Percentiles rank a stretch among this genome's conserved stretches.
phyloP scores from a whole-genome alignment of 1,139 yeast species.

The Insectozyma bohioensis region DNA sequence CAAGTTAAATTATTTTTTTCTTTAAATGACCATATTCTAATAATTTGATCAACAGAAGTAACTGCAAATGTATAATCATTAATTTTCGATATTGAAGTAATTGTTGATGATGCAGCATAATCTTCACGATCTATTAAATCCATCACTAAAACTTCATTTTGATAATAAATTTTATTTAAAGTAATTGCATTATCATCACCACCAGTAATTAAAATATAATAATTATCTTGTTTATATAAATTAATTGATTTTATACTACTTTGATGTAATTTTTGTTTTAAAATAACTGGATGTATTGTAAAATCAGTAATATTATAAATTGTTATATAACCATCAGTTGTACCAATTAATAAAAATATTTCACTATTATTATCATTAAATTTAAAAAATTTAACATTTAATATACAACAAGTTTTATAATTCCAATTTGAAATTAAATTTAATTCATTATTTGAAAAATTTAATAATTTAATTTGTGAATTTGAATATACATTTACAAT shows the following conservation, averaged over 20 bases:
- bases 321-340: constrained; percentile 82
- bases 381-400: constrained; percentile 54
- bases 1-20: constrained; percentile 31
- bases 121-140: constrained; percentile 32
- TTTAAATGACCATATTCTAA: constrained; percentile 58
- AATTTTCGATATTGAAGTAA: constrained; percentile 58
- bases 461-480: constrained; percentile 70
- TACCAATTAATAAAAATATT: constrained; percentile 51
- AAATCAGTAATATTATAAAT: constrained; percentile 51
- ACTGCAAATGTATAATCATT: constrained; percentile 33
- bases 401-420: constrained; percentile 75
- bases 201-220: constrained; percentile 58
- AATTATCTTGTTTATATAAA: constrained; percentile 17
- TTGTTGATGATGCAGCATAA: constrained; percentile 82
- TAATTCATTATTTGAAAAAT: constrained; percentile 49
- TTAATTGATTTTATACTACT: constrained; percentile 70
- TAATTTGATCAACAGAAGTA: constrained; percentile 77
- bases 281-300: constrained; percentile 1
- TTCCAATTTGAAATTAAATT: constrained; percentile 42
- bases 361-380: constrained; percentile 21
- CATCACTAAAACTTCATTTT: constrained; percentile 1
- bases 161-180: constrained; percentile 35
- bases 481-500: constrained; percentile 80
- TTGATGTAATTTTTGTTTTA: constrained; percentile 57
- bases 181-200: constrained; percentile 89